These are phyloP conservation scores for Wickerhamiella sorbophila DNA, from an alignment of 805 yeast genomes.

Conservation along the genomic window DNA sequence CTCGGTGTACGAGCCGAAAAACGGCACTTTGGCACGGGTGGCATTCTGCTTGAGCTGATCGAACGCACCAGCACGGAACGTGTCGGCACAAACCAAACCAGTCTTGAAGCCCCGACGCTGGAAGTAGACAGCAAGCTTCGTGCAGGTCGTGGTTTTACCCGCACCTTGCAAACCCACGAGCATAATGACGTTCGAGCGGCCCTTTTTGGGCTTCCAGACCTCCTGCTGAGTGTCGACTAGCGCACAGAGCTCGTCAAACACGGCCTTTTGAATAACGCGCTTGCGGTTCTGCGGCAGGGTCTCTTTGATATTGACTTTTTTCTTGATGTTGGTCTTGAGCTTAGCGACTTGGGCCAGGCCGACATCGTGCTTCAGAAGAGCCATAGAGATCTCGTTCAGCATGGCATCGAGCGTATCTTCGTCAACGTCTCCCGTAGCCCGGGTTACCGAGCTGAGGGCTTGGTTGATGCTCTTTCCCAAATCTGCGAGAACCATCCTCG, in stretches of 20 bases:
- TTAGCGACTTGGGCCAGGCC: slow-evolving; percentile 71
- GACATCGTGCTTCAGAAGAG: slow-evolving; percentile 86
- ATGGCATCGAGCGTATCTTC: slow-evolving; percentile 53
- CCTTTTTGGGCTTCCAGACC: slow-evolving; percentile 76
- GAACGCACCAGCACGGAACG: slow-evolving; percentile 98
- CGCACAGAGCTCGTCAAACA: slow-evolving; percentile 80
- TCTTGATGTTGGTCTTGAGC: slow-evolving; percentile 56
- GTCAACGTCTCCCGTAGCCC: slow-evolving; percentile 36
- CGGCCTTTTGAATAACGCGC: slow-evolving; percentile 74
- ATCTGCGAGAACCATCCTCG: slow-evolving; percentile 60
- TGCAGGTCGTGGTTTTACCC: slow-evolving; percentile 96
- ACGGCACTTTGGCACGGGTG: slow-evolving; percentile 85
- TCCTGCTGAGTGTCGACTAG: slow-evolving; percentile 54
- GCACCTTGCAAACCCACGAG: slow-evolving; percentile 98
- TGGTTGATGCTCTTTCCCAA: slow-evolving; percentile 61
- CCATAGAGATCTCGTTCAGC: slow-evolving; percentile 81
- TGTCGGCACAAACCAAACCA: slow-evolving; percentile 96
- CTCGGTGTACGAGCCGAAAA: slow-evolving; percentile 87
- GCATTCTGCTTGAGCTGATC: slow-evolving; percentile 97
- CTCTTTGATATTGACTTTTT: slow-evolving; percentile 38
- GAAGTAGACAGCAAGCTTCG: slow-evolving; percentile 88
- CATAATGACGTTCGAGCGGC: slow-evolving; percentile 72
- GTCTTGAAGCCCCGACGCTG: slow-evolving; percentile 87
- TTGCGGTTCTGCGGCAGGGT: slow-evolving; percentile 55
- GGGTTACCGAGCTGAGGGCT: slow-evolving; percentile 53